These are phyloP conservation scores for Quercus rubra DNA, from an alignment of 306 rosid species.

Conservation along the genomic window DNA sequence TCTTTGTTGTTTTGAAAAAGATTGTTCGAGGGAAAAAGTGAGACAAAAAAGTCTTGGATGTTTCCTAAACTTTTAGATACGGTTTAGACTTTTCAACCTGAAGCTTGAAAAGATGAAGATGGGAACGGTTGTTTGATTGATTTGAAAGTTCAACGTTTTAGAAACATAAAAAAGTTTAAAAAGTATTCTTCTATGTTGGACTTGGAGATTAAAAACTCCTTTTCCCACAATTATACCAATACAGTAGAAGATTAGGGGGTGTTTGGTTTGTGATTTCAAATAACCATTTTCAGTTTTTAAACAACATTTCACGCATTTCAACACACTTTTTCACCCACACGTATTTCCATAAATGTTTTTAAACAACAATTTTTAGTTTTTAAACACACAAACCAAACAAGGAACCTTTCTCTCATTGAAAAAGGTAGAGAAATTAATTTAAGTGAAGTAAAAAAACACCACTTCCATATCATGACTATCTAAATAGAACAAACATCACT, in stretches of 20 bases:
- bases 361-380: no score
- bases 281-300: no score
- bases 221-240: not conserved
- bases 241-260: slow-evolving; percentile 22
- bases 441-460: not conserved
- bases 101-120: slow-evolving; percentile 39
- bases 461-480: not conserved
- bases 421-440: not conserved
- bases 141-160: slow-evolving; percentile 24
- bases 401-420: slow-evolving; percentile 7
- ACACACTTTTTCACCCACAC: no score
- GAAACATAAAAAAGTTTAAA: slow-evolving; percentile 42
- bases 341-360: no score
- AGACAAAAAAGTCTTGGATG: slow-evolving; percentile 11
- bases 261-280: no score
- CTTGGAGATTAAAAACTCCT: slow-evolving; percentile 28
- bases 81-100: slow-evolving; percentile 24
- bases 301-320: no score
- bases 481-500: no score
- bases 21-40: slow-evolving; percentile 16
- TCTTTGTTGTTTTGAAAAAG: slow-evolving; percentile 16
- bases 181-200: slow-evolving; percentile 21
- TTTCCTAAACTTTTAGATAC: slow-evolving; percentile 18
- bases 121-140: slow-evolving; percentile 19
- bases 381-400: no score